Conservation (phyloP, 257 asterid species). For the Ocimum tenuiflorum region DNA sequence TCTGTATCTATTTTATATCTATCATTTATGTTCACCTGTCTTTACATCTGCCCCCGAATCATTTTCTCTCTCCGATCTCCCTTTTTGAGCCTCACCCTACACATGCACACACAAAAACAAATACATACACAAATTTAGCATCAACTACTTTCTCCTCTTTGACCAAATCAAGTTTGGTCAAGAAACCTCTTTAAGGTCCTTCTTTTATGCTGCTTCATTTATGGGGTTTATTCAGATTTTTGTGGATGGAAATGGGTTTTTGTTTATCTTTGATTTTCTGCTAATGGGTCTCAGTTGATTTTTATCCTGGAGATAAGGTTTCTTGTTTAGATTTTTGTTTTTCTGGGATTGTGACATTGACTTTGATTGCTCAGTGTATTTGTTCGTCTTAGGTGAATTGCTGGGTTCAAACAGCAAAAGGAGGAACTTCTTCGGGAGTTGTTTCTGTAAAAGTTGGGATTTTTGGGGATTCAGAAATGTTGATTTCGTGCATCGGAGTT, state of each 20-base stretch:
- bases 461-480: constrained; percentile 23
- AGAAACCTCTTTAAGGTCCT: constrained; percentile 32
- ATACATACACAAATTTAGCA: constrained; percentile 27
- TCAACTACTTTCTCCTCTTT: constrained; percentile 33
- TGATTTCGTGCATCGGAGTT: constrained; percentile 23
- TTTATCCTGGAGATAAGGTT: constrained; percentile 6
- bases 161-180: constrained; percentile 40
- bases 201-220: constrained; percentile 25
- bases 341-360: constrained; percentile 27
- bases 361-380: constrained; percentile 22
- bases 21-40: constrained; percentile 28
- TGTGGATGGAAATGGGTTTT: constrained; percentile 18
- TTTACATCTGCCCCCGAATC: constrained; percentile 31
- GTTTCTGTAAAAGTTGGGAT: constrained; percentile 14
- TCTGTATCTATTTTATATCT: constrained; percentile 31
- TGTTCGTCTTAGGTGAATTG: constrained; percentile 15
- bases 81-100: constrained; percentile 28
- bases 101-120: constrained; percentile 21
- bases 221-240: constrained; percentile 27
- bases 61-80: constrained; percentile 26
- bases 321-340: not conserved
- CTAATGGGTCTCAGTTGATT: constrained; percentile 6
- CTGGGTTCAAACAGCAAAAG: constrained; percentile 6
- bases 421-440: not conserved
- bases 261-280: not conserved